Evolutionary conservation across 2,329 filamentous ascomycete genomes (phyloP).

Genomic region (Drechslerella coelobrocha): DNA sequence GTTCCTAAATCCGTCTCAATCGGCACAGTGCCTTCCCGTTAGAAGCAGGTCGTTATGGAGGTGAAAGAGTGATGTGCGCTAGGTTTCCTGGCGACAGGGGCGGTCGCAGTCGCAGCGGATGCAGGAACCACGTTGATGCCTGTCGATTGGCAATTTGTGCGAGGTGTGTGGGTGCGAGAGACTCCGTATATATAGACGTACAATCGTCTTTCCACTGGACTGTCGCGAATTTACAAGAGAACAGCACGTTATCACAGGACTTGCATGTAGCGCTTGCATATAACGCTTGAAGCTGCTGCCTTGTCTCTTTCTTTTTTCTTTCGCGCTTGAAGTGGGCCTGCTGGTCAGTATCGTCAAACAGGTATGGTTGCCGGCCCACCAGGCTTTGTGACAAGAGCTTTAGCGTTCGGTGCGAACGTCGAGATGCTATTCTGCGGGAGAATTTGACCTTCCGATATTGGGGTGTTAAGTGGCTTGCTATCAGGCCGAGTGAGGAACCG

Average conservation of each 20-base stretch:
- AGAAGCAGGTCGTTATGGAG: constrained; percentile 44
- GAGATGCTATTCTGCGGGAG: constrained; percentile 31
- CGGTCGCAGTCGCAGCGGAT: constrained; percentile 31
- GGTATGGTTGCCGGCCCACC: constrained; percentile 19
- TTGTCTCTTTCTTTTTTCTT: constrained; percentile 12
- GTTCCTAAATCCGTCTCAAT: constrained; percentile 37
- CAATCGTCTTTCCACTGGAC: neutral
- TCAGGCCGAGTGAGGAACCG: constrained; percentile 32
- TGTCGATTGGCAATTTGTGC: constrained; percentile 15
- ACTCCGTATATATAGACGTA: neutral
- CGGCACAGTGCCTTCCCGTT: constrained; percentile 30
- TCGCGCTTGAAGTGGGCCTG: constrained; percentile 34
- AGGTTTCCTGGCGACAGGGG: constrained; percentile 46
- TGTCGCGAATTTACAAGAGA: neutral
- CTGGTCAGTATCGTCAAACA: constrained; percentile 26
- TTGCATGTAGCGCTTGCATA: constrained; percentile 4
- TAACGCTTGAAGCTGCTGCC: neutral
- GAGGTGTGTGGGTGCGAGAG: neutral
- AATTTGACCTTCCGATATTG: constrained; percentile 51
- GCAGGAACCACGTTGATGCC: constrained; percentile 44
- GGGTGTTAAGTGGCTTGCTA: constrained; percentile 50
- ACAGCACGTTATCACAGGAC: constrained; percentile 2
- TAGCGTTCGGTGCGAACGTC: constrained; percentile 21
- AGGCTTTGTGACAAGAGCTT: constrained; percentile 27
- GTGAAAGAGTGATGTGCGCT: constrained; percentile 28